phyloP scores from a whole-genome alignment of 305 asterid species.

The Fraxinus floribunda region DNA sequence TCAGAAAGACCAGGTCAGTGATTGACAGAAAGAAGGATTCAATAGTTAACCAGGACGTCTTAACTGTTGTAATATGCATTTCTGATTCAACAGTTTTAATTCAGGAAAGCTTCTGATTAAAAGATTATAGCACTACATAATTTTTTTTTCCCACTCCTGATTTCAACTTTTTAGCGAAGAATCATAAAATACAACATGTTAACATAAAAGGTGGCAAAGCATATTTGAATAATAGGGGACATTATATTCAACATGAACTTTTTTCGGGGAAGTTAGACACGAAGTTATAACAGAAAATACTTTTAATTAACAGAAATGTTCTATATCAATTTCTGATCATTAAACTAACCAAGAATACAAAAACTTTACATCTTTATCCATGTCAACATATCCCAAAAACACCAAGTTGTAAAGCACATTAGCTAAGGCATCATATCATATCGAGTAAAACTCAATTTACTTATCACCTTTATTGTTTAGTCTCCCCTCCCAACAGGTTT shows the following conservation, averaged over 20 bases:
- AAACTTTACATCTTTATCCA: neutral
- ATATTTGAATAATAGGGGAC: neutral
- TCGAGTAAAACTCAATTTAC: neutral
- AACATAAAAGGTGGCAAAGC: neutral
- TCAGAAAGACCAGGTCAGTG: neutral
- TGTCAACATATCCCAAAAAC: neutral
- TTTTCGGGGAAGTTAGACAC: neutral
- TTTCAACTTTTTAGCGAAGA: neutral
- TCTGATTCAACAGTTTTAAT: neutral
- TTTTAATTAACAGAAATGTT: neutral
- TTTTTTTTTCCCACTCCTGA: neutral
- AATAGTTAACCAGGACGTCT: neutral
- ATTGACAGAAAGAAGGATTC: neutral
- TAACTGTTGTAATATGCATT: neutral
- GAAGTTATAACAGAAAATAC: neutral
- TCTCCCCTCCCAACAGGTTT: neutral
- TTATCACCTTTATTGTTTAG: neutral
- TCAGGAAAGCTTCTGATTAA: neutral
- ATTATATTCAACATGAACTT: neutral
- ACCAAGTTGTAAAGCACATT: neutral
- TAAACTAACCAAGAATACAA: neutral
- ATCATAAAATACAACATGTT: neutral
- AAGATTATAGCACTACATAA: neutral
- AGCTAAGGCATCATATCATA: neutral
- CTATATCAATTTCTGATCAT: neutral